Conservation (phyloP, 352 stramenopile genomes). For the Phytophthora colocasiae region DNA sequence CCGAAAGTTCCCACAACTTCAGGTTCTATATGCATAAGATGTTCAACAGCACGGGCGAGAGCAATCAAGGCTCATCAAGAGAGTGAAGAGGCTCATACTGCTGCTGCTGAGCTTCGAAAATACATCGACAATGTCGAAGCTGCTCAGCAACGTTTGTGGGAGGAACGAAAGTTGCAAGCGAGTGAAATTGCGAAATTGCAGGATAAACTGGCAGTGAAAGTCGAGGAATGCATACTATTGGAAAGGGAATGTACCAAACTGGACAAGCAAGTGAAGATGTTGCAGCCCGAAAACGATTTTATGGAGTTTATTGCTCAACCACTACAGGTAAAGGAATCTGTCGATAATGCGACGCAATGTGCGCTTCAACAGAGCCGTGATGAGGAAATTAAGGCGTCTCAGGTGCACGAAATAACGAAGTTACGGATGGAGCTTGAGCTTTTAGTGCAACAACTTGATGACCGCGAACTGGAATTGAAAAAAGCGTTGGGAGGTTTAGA, state of each 20-base stretch:
- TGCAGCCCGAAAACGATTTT: conserved; percentile 15
- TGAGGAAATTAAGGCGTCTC: conserved; percentile 8
- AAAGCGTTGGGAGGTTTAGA: conserved; percentile 3
- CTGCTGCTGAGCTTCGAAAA: conserved; percentile 27
- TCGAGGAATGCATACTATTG: conserved; percentile 22
- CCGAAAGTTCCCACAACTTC: not conserved
- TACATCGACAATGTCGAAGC: conserved; percentile 41
- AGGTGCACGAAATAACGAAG: conserved; percentile 4
- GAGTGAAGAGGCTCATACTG: conserved; percentile 13
- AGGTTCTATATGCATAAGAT: conserved; percentile 24
- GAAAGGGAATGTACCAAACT: conserved; percentile 18
- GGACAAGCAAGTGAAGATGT: conserved; percentile 22
- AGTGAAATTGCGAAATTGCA: conserved; percentile 34
- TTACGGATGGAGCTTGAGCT: conserved; percentile 13
- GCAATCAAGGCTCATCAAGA: conserved; percentile 31
- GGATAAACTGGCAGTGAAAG: conserved; percentile 22
- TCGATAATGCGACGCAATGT: conserved; percentile 26
- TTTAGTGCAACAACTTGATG: conserved; percentile 6
- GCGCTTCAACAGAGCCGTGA: conserved; percentile 14
- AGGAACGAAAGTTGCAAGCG: conserved; percentile 28
- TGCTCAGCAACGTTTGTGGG: conserved; percentile 40
- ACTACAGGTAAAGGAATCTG: not conserved
- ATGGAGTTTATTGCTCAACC: not conserved
- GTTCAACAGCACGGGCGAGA: conserved; percentile 21
- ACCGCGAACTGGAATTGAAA: conserved; percentile 18